Percentiles rank a stretch among this genome's conserved stretches.
phyloP scores from a whole-genome alignment of 1,284 basidiomycete species.

The Ustilago bromivora region DNA sequence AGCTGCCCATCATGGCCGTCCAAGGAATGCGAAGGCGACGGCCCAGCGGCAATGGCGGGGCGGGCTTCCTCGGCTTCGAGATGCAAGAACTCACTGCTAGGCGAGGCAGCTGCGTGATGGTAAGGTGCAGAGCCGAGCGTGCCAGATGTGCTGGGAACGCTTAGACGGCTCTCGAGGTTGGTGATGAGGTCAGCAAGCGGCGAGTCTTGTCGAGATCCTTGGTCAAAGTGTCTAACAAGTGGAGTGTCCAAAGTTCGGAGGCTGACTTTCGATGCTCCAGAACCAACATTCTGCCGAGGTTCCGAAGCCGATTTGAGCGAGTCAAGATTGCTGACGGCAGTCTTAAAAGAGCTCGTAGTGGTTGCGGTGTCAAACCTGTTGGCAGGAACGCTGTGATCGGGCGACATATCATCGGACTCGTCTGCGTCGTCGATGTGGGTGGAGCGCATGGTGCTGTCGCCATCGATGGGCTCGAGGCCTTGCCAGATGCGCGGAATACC shows the following conservation, averaged over 20 bases:
- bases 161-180: constrained; percentile 41
- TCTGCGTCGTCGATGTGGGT: constrained; percentile 39
- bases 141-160: constrained; percentile 29
- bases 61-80: constrained; percentile 8
- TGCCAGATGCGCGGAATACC: constrained; percentile 54
- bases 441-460: constrained; percentile 23
- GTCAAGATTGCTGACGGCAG: constrained; percentile 35
- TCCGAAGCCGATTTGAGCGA: constrained; percentile 30
- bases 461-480: constrained; percentile 39
- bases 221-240: constrained; percentile 46
- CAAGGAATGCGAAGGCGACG: constrained; percentile 23
- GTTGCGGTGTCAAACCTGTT: constrained; percentile 45
- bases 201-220: constrained; percentile 31
- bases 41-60: constrained; percentile 21
- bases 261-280: constrained; percentile 35
- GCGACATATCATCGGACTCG: constrained; percentile 32
- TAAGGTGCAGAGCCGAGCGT: constrained; percentile 28
- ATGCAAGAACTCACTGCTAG: constrained; percentile 36
- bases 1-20: constrained; percentile 10
- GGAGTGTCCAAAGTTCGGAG: constrained; percentile 41
- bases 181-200: constrained; percentile 51
- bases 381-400: constrained; percentile 30
- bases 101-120: constrained; percentile 33
- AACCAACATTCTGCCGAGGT: constrained; percentile 17
- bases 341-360: constrained; percentile 41